These are phyloP conservation scores for Colletotrichum filicis DNA, from an alignment of 2,329 filamentous ascomycete genomes.

Conservation along the genomic window DNA sequence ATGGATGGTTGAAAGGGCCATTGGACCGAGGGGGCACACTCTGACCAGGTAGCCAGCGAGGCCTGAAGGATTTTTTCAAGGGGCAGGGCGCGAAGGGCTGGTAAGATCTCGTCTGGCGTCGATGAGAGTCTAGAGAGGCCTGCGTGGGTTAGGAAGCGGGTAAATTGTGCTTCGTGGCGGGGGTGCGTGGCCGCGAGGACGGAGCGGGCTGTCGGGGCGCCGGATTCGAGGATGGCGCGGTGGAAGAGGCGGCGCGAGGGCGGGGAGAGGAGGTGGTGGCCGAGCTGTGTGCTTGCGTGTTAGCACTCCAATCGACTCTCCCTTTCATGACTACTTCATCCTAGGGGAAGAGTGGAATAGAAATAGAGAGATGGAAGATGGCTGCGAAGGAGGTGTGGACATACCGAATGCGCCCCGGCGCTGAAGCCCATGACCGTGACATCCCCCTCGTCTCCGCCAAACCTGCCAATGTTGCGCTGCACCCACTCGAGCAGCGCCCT, in stretches of 20 bases:
- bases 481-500: slow-evolving; percentile 69
- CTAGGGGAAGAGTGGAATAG: neutral
- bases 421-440: slow-evolving; percentile 72
- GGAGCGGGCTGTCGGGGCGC: slow-evolving; percentile 64
- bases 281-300: slow-evolving; percentile 59
- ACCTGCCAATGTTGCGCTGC: slow-evolving; percentile 65
- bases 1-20: slow-evolving; percentile 79
- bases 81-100: slow-evolving; percentile 58
- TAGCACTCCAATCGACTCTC: neutral
- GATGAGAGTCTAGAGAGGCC: slow-evolving; percentile 59
- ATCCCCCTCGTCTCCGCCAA: slow-evolving; percentile 68
- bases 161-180: slow-evolving; percentile 66
- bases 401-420: slow-evolving; percentile 71
- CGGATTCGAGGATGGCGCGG: slow-evolving; percentile 67
- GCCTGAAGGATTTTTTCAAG: slow-evolving; percentile 51
- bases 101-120: slow-evolving; percentile 57
- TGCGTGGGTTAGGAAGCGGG: slow-evolving; percentile 63
- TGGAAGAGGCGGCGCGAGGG: slow-evolving; percentile 58
- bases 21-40: slow-evolving; percentile 55
- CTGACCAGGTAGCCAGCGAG: slow-evolving; percentile 54
- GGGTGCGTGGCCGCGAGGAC: slow-evolving; percentile 65
- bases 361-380: slow-evolving; percentile 29
- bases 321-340: too few relatives aligned
- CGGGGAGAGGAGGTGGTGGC: slow-evolving; percentile 71
- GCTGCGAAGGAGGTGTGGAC: slow-evolving; percentile 11